Conservation (phyloP, 208 protist genomes). For the Trypanosoma theileri region DNA sequence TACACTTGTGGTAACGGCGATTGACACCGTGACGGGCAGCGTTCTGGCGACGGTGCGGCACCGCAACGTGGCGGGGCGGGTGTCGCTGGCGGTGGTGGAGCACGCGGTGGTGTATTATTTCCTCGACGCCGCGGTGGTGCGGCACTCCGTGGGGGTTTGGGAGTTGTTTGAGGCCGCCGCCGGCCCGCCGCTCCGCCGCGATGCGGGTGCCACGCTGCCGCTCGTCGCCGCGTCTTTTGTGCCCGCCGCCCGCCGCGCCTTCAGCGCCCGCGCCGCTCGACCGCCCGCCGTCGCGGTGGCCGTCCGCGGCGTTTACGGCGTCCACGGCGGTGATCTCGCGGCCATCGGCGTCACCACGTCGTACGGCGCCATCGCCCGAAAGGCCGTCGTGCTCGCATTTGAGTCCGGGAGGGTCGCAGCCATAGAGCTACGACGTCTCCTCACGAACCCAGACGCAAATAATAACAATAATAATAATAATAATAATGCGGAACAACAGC, state of each 20-base stretch:
- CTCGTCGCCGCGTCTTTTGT: conserved; percentile 82
- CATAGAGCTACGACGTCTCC: conserved; percentile 68
- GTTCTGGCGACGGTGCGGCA: conserved; percentile 74
- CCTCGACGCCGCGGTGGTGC: conserved; percentile 79
- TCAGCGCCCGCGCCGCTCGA: conserved; percentile 77
- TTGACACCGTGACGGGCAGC: conserved; percentile 85
- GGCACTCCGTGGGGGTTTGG: conserved; percentile 85
- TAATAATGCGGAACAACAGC: no score
- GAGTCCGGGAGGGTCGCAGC: conserved; percentile 70
- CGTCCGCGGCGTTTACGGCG: conserved; percentile 64
- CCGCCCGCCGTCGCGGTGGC: conserved; percentile 67
- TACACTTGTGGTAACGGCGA: conserved; percentile 66
- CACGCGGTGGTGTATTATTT: conserved; percentile 85
- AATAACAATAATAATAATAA: no score
- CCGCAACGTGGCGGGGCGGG: conserved; percentile 69
- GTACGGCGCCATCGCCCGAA: conserved; percentile 69
- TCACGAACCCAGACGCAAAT: conserved; percentile 16
- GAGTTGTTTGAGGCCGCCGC: conserved; percentile 83
- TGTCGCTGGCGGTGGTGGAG: conserved; percentile 83
- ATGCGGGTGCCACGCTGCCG: conserved; percentile 65
- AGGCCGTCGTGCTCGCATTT: conserved; percentile 81
- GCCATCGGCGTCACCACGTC: conserved; percentile 82
- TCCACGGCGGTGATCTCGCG: conserved; percentile 61
- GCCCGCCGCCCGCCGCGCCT: conserved; percentile 44
- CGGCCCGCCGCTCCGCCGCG: conserved; percentile 45